Percentiles rank a stretch among this genome's conserved stretches.
These are phyloP conservation scores for Hypomontagnella submonticulosa DNA, from an alignment of 495 filamentous ascomycete genomes.

Conservation along the genomic window DNA sequence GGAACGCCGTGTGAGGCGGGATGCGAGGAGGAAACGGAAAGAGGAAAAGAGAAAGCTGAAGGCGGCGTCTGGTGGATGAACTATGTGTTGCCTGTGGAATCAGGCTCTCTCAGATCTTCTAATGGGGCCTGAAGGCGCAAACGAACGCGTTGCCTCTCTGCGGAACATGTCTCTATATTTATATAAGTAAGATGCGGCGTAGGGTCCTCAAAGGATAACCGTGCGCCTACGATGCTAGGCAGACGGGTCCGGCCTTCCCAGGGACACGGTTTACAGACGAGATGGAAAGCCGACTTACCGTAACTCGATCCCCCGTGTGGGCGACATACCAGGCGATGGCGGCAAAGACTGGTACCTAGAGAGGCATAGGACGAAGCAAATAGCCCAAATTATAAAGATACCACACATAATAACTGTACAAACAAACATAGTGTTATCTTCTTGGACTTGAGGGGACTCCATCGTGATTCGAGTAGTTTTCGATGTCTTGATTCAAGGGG, in stretches of 20 bases:
- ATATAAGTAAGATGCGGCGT: background rate
- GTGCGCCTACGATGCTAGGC: no score
- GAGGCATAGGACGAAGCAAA: no score
- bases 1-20: constrained; percentile 51
- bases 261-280: background rate
- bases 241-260: background rate
- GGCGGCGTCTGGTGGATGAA: constrained; percentile 26
- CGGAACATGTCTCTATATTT: background rate
- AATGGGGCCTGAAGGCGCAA: no score
- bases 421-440: no score
- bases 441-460: no score
- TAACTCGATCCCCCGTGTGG: constrained; percentile 15
- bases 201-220: background rate
- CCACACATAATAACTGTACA: no score
- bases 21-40: constrained; percentile 52
- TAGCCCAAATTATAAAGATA: no score
- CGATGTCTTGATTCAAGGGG: no score
- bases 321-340: no score
- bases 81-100: background rate
- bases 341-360: no score
- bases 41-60: constrained; percentile 53
- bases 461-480: constrained; percentile 2
- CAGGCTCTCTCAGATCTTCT: background rate
- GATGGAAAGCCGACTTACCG: constrained; percentile 4
- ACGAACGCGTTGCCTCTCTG: no score